Evolutionary conservation across 2,329 filamentous ascomycete genomes (phyloP).

Genomic region (Aspergillus candidus): DNA sequence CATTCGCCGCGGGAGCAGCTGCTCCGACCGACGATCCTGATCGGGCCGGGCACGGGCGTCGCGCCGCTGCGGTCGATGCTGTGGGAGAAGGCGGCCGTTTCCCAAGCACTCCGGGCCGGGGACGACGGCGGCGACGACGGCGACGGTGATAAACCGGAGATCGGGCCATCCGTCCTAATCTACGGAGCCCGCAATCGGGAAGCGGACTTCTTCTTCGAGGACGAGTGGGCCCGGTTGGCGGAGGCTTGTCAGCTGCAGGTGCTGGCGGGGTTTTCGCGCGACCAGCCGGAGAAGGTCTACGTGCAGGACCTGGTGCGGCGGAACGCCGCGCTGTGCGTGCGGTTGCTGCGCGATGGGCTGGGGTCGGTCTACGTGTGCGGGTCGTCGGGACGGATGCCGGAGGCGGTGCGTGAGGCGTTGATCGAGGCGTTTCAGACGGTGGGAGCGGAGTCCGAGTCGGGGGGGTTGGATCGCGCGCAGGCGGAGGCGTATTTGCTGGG

Average conservation of each 20-base stretch:
- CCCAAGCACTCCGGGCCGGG: slow-evolving; percentile 21
- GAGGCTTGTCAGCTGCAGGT: slow-evolving; percentile 46
- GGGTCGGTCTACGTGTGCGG: slow-evolving; percentile 51
- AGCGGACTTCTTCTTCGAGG: slow-evolving; percentile 73
- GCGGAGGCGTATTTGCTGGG: slow-evolving; percentile 51
- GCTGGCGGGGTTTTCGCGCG: slow-evolving; percentile 63
- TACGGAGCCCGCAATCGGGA: slow-evolving; percentile 73
- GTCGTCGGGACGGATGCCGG: slow-evolving; percentile 64
- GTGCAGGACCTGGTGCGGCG: slow-evolving; percentile 59
- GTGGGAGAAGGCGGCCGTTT: slow-evolving; percentile 58
- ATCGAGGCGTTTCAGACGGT: slow-evolving; percentile 53
- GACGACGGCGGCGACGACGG: slow-evolving; percentile 21
- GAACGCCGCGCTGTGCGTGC: slow-evolving; percentile 45
- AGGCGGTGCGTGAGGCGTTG: slow-evolving; percentile 60
- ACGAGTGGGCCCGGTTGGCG: slow-evolving; percentile 61
- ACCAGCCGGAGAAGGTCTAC: slow-evolving; percentile 60
- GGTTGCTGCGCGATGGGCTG: slow-evolving; percentile 44
- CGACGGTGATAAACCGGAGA: slow-evolving; percentile 19
- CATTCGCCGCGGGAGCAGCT: slow-evolving; percentile 44
- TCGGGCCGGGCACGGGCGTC: slow-evolving; percentile 80
- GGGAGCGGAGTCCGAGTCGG: slow-evolving; percentile 37
- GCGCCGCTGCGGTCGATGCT: slow-evolving; percentile 77
- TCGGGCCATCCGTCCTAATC: slow-evolving; percentile 58
- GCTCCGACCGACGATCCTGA: slow-evolving; percentile 60
- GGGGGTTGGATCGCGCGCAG: slow-evolving; percentile 35